A percentile compares a stretch with the other conserved stretches of the same genome.
Conservation (phyloP, 441 rosid species). For the Geranium incanum region DNA sequence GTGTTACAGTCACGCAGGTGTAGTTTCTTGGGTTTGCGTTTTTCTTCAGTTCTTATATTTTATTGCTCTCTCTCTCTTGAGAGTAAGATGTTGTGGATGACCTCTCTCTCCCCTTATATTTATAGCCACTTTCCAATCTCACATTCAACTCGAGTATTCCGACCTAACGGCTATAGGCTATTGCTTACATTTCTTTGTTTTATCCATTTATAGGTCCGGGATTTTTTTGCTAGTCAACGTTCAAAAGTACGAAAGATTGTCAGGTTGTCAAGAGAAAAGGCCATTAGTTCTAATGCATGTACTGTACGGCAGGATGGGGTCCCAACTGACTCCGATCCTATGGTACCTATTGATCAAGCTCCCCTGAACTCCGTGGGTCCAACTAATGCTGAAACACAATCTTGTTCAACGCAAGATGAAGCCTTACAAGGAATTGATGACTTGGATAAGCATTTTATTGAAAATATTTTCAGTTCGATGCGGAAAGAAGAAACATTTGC, state of each 20-base stretch:
- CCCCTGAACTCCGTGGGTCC: conserved; percentile 46
- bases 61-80: background rate
- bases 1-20: conserved; percentile 86
- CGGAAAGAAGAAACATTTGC: conserved; percentile 80
- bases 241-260: conserved; percentile 78
- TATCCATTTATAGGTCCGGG: conserved; percentile 57
- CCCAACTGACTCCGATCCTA: conserved; percentile 31
- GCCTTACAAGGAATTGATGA: conserved; percentile 51
- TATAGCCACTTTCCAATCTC: background rate
- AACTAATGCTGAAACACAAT: conserved; percentile 38
- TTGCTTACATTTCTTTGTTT: conserved; percentile 13
- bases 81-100: background rate
- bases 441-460: conserved; percentile 59
- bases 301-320: conserved; percentile 28
- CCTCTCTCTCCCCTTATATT: background rate
- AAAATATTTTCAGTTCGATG: conserved; percentile 57
- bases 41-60: background rate
- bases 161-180: background rate
- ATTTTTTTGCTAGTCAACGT: conserved; percentile 77
- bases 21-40: background rate
- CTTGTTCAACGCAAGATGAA: conserved; percentile 47
- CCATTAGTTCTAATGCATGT: conserved; percentile 30
- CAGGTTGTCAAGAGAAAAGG: conserved; percentile 74
- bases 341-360: conserved; percentile 35
- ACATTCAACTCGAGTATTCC: background rate